These are phyloP conservation scores for Magnaporthales sp. DNA, from an alignment of 2,329 filamentous ascomycete species.

Conservation along the genomic window DNA sequence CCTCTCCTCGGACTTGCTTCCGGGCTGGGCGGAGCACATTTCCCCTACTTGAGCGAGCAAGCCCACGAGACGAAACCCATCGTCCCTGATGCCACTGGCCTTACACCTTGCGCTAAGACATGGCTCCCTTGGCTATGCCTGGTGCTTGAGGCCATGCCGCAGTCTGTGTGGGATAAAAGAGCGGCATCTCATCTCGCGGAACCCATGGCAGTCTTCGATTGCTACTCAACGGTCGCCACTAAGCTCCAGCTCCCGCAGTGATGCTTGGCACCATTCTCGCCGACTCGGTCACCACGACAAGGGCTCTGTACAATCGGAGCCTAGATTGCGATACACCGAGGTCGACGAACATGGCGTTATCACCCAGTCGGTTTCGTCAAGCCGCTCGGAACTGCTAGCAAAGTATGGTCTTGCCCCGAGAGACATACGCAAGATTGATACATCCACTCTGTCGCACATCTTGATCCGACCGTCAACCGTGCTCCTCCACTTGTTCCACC, in stretches of 20 bases:
- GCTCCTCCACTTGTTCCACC: conserved; percentile 86
- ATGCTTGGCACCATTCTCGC: neutral
- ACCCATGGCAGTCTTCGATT: neutral
- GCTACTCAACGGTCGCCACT: neutral
- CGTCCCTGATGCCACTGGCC: conserved; percentile 1
- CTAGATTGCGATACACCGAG: conserved; percentile 85
- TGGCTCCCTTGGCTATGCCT: conserved; percentile 2
- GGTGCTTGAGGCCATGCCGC: neutral
- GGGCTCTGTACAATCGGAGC: conserved; percentile 59
- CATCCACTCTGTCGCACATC: conserved; percentile 89
- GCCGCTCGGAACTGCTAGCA: conserved; percentile 93
- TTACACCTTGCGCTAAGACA: neutral
- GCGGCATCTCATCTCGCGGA: neutral
- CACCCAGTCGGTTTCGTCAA: conserved; percentile 87
- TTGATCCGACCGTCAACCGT: conserved; percentile 89
- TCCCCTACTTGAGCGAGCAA: neutral
- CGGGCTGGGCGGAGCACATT: conserved; percentile 1
- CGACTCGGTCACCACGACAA: neutral
- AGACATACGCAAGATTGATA: conserved; percentile 95
- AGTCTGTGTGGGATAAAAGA: neutral
- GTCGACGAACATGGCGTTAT: conserved; percentile 89
- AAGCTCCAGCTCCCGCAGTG: neutral
- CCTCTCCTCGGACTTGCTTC: neutral
- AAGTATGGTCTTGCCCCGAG: conserved; percentile 92
- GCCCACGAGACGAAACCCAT: neutral